Percentiles rank a stretch among this genome's conserved stretches.
Evolutionary conservation across 176 grass and related monocot species (phyloP).

Genomic region (Bonia amplexicaulis): DNA sequence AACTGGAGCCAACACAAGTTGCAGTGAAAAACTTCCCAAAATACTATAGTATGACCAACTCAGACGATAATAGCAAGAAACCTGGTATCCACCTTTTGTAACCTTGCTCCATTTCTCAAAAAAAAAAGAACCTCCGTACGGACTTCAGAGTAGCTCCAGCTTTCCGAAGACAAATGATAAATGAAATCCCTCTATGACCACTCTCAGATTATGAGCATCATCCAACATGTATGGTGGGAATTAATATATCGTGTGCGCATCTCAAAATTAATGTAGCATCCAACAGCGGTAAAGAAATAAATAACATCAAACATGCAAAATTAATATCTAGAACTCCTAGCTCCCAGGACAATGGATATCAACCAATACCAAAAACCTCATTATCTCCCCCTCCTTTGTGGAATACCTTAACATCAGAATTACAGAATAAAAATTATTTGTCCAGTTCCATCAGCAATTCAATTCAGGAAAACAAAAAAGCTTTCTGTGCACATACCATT

Average conservation of each 20-base stretch:
- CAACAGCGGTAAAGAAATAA: constrained; percentile 3
- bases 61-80: background rate
- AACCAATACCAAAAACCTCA: background rate
- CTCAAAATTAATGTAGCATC: background rate
- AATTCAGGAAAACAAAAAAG: background rate
- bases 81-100: background rate
- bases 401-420: background rate
- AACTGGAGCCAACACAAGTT: too few species aligned
- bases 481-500: background rate
- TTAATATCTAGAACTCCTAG: background rate
- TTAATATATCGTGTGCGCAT: background rate
- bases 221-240: background rate
- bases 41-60: background rate
- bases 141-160: background rate
- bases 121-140: background rate
- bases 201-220: background rate
- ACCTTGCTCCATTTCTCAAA: background rate
- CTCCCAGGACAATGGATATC: background rate
- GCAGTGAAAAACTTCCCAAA: background rate
- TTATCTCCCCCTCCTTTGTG: background rate
- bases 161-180: background rate
- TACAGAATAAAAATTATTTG: background rate
- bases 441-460: background rate
- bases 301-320: background rate
- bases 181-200: background rate